Evolutionary conservation across 2,329 filamentous ascomycete genomes (phyloP).

Genomic region (Neocucurbitaria cava): DNA sequence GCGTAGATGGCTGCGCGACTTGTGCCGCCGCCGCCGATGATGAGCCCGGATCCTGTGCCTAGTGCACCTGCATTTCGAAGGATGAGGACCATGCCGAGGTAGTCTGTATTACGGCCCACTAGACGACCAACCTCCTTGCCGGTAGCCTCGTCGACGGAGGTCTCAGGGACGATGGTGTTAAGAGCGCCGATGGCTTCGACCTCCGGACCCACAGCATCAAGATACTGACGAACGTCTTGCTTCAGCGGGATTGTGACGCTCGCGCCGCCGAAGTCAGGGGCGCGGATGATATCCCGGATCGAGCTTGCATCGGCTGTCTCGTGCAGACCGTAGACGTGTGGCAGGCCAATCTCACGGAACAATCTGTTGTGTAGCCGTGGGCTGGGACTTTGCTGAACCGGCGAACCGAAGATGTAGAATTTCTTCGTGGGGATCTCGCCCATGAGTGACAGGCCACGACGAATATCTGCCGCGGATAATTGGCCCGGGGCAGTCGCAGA

Average conservation of each 20-base stretch:
- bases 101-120: slow-evolving; percentile 93
- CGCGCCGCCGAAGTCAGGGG: slow-evolving; percentile 83
- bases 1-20: slow-evolving; percentile 91
- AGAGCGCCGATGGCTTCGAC: slow-evolving; percentile 87
- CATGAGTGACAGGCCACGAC: slow-evolving; percentile 76
- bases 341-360: slow-evolving; percentile 78
- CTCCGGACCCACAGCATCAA: slow-evolving; percentile 82
- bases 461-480: slow-evolving; percentile 87
- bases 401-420: slow-evolving; percentile 89
- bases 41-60: slow-evolving; percentile 67
- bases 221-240: slow-evolving; percentile 79
- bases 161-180: slow-evolving; percentile 83
- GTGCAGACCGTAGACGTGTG: slow-evolving; percentile 77
- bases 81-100: slow-evolving; percentile 86
- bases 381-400: slow-evolving; percentile 81
- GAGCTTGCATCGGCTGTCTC: slow-evolving; percentile 73
- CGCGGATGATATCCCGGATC: slow-evolving; percentile 70
- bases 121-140: slow-evolving; percentile 61
- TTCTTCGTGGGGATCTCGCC: slow-evolving; percentile 77
- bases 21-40: slow-evolving; percentile 91
- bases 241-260: slow-evolving; percentile 97
- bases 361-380: slow-evolving; percentile 89
- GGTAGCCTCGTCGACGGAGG: slow-evolving; percentile 42
- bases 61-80: slow-evolving; percentile 70
- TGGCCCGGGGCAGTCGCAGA: slow-evolving; percentile 95